A percentile compares a stretch with the other conserved stretches of the same genome.
Evolutionary conservation across 2,329 filamentous ascomycete species (phyloP).

Genomic region (Zalaria sp.): DNA sequence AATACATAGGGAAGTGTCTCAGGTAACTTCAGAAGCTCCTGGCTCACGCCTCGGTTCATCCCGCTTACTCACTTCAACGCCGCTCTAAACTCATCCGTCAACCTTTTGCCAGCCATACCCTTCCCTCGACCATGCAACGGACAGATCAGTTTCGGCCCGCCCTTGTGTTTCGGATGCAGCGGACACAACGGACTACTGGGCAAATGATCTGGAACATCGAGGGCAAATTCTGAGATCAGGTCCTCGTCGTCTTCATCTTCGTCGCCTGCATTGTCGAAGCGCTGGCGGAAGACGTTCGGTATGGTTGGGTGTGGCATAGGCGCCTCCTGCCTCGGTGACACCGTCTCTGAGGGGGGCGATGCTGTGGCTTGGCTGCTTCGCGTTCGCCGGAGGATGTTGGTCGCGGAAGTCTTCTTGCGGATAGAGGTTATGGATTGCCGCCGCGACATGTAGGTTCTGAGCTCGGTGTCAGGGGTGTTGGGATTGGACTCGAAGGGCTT

Average conservation of each 20-base stretch:
- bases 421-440: too few species aligned
- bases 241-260: conserved; percentile 2
- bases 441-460: too few species aligned
- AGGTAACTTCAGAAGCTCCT: neutral
- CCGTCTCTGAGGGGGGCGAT: neutral
- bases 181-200: conserved; percentile 29
- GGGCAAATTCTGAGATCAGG: conserved; percentile 13
- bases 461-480: too few species aligned
- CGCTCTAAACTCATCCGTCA: conserved; percentile 1
- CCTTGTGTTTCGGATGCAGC: conserved; percentile 4
- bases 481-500: neutral
- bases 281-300: conserved; percentile 5
- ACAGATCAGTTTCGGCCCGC: conserved; percentile 5
- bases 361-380: neutral
- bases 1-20: neutral
- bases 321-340: conserved; percentile 1
- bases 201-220: conserved; percentile 28
- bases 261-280: conserved; percentile 3
- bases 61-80: conserved; percentile 1
- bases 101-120: neutral
- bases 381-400: too few species aligned
- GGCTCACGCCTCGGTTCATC: neutral
- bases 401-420: too few species aligned
- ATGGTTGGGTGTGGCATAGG: neutral
- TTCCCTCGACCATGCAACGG: conserved; percentile 7